phyloP scores from a whole-genome alignment of 257 asterid species.

The Solanum verrucosum region DNA sequence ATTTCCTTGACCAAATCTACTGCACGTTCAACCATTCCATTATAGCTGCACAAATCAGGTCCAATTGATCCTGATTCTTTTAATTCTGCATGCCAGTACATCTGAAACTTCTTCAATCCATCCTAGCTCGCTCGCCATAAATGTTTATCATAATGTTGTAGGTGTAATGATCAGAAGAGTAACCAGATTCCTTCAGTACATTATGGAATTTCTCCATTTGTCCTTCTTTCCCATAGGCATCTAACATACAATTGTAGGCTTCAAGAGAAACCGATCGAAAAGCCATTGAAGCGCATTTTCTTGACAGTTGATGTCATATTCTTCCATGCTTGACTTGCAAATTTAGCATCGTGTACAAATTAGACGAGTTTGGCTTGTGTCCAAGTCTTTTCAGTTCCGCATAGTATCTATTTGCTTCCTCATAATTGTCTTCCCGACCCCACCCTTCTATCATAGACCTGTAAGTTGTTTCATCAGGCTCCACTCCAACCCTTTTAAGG shows the following conservation, averaged over 20 bases:
- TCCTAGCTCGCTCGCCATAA: conserved; percentile 47
- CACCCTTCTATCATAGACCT: conserved; percentile 91
- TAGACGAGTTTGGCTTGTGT: conserved; percentile 60
- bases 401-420: conserved; percentile 36
- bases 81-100: conserved; percentile 36
- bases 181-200: conserved; percentile 64
- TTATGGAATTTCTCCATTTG: conserved; percentile 78
- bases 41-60: conserved; percentile 82
- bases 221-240: conserved; percentile 87
- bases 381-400: conserved; percentile 53
- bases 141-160: conserved; percentile 73
- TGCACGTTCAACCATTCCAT: conserved; percentile 79
- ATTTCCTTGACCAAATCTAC: conserved; percentile 73
- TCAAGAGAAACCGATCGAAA: conserved; percentile 64
- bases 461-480: conserved; percentile 81
- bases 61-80: conserved; percentile 38
- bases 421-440: conserved; percentile 61
- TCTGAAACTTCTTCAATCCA: conserved; percentile 72
- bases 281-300: conserved; percentile 74
- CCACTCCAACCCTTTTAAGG: conserved; percentile 40
- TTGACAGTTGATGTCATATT: conserved; percentile 64
- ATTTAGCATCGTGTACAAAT: conserved; percentile 69
- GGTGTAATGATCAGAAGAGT: conserved; percentile 54
- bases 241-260: conserved; percentile 83
- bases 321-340: conserved; percentile 57